Base-by-base conservation (phyloP, 2,329 filamentous ascomycete genomes). In the Thelonectria rubi region DNA sequence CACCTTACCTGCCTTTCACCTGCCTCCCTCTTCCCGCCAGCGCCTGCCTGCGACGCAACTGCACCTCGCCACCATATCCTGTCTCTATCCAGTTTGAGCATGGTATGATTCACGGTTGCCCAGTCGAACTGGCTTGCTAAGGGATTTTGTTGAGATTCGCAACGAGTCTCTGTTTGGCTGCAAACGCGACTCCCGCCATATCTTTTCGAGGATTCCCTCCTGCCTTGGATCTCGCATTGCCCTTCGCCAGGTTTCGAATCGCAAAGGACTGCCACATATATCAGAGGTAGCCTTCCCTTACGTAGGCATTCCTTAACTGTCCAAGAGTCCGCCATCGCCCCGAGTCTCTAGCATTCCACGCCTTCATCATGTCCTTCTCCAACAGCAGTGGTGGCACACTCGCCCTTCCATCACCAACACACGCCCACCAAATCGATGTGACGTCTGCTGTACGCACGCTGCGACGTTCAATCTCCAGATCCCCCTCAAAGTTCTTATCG, bases 381-480 rank as follows among this genome's bases (percentile, higher is more conserved):
- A 86, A 83, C 73, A 79, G 80, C 70, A 81, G 83, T 60, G 91
- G 91, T 75, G 92, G 92, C 73, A 94, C 92, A 61, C 84, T 97
- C 71, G 93, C 95, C 73, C 84, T 97, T 71, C 89, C 93, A 66
- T 97, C 94, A 64, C 94, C 94, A 60, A 94, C 91, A 49, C 89
- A 92, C 72, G 87, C 88, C 64, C 91, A 92, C 76, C 90, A 91
- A 78, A 90, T 94, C 71, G 92, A 97, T 80, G 88, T 92, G 66
- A 90, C 91, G 64, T 88, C 91, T 52, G 90, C 91, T 61, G 91
- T 97, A 65, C 87, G 92, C 73, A 91, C 93, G 72, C 83, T 97
- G 60, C 87, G 94, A 67, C 91, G 93, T 69, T 97, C 94, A 24
- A 84, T 97, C 65, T 97, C 94, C 59, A 87, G 93, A 71, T 97